These are phyloP conservation scores for Actinomortierella ambigua DNA, from an alignment of 371 early-diverging fungal species.

Conservation along the genomic window DNA sequence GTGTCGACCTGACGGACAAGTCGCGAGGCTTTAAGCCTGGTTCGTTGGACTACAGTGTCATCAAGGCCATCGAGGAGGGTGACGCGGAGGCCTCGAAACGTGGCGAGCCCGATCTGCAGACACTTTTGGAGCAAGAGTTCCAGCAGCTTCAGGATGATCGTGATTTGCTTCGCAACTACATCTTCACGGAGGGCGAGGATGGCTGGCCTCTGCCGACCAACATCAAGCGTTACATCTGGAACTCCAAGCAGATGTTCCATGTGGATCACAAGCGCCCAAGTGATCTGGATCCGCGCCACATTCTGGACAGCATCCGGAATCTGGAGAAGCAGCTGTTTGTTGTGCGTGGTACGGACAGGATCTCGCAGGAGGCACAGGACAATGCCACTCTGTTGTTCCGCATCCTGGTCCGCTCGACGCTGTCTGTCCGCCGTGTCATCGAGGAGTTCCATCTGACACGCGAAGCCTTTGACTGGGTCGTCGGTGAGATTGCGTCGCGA, in stretches of 20 bases:
- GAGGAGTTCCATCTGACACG: conserved; percentile 88
- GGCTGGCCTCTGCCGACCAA: conserved; percentile 94
- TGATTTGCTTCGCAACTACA: conserved; percentile 68
- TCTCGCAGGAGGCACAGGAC: conserved; percentile 85
- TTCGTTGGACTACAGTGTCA: conserved; percentile 65
- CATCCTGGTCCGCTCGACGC: conserved; percentile 82
- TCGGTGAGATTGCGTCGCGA: conserved; percentile 92
- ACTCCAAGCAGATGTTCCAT: conserved; percentile 90
- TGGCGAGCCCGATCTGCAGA: conserved; percentile 62
- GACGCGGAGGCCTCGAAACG: conserved; percentile 52
- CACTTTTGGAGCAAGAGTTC: conserved; percentile 83
- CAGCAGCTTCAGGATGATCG: conserved; percentile 79
- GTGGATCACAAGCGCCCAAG: conserved; percentile 81
- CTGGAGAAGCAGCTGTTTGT: conserved; percentile 80
- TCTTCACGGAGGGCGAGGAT: conserved; percentile 80
- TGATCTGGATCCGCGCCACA: conserved; percentile 86
- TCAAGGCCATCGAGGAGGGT: conserved; percentile 70
- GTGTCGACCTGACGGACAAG: conserved; percentile 76
- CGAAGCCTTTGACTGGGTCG: conserved; percentile 94
- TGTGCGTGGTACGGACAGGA: conserved; percentile 87
- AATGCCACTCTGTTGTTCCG: conserved; percentile 94
- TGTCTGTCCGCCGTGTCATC: conserved; percentile 86
- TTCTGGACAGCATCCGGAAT: conserved; percentile 73
- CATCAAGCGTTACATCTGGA: conserved; percentile 86
- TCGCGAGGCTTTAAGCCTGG: conserved; percentile 63